A percentile compares a stretch with the other conserved stretches of the same genome.
These are phyloP conservation scores for Mycena filopes DNA, from an alignment of 768 basidiomycete genomes.

Conservation along the genomic window DNA sequence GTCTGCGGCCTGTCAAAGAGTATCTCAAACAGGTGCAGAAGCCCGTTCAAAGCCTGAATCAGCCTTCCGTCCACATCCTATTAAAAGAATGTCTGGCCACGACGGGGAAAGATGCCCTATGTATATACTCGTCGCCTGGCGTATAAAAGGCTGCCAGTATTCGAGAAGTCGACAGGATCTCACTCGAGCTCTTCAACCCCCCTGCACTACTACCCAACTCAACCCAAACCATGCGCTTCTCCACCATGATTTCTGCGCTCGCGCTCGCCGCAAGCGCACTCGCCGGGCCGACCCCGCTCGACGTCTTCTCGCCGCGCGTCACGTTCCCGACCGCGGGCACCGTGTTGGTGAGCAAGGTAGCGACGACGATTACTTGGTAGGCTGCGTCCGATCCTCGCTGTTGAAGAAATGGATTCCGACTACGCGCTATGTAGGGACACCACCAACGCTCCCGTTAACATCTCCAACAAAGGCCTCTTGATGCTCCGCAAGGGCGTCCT, in stretches of 20 bases:
- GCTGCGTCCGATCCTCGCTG: slow-evolving; percentile 25
- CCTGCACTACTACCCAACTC: too few relatives aligned
- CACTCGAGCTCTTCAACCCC: too few relatives aligned
- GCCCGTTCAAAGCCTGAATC: too few relatives aligned
- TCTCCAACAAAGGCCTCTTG: slow-evolving; percentile 38
- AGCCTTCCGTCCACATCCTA: too few relatives aligned
- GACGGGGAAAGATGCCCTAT: too few relatives aligned
- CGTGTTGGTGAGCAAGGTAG: slow-evolving; percentile 37
- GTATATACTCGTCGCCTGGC: too few relatives aligned
- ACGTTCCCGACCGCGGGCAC: slow-evolving; percentile 34
- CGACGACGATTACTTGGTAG: slow-evolving; percentile 44
- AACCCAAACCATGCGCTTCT: slow-evolving; percentile 16
- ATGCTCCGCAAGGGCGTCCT: slow-evolving; percentile 27
- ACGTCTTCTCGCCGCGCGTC: slow-evolving; percentile 42
- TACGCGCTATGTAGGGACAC: slow-evolving; percentile 34
- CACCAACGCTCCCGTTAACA: slow-evolving; percentile 28
- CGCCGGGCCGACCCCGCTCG: slow-evolving; percentile 22
- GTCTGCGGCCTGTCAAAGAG: too few relatives aligned
- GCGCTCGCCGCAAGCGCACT: slow-evolving; percentile 1
- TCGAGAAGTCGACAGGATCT: too few relatives aligned
- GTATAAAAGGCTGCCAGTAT: too few relatives aligned
- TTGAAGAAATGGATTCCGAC: background rate
- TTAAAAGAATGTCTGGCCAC: too few relatives aligned
- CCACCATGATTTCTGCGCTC: slow-evolving; percentile 6
- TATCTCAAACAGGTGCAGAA: too few relatives aligned